Percentiles rank a stretch among this genome's conserved stretches.
phyloP scores from a whole-genome alignment of 2,329 filamentous ascomycete genomes.

The Thermothelomyces thermophilus region DNA sequence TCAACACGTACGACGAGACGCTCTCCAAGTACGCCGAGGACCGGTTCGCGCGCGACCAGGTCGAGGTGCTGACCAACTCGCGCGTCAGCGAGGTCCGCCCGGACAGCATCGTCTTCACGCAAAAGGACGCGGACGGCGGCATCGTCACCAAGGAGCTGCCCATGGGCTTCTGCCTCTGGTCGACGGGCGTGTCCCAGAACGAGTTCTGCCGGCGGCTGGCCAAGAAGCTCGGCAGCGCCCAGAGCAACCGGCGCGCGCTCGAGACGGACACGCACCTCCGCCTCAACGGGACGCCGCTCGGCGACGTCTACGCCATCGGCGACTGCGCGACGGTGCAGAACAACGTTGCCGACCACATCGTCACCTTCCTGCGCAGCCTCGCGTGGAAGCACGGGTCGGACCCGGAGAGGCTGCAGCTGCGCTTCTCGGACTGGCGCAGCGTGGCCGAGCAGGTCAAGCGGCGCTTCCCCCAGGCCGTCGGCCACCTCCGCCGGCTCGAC shows the following conservation, averaged over 20 bases:
- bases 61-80: constrained; percentile 87
- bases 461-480: constrained; percentile 83
- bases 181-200: constrained; percentile 86
- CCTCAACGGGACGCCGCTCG: constrained; percentile 78
- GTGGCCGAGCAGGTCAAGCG: constrained; percentile 79
- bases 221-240: constrained; percentile 64
- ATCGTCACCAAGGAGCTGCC: constrained; percentile 86
- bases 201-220: constrained; percentile 72
- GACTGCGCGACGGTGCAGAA: constrained; percentile 97
- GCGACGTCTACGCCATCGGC: constrained; percentile 93
- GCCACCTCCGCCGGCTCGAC: constrained; percentile 83
- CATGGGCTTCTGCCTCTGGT: constrained; percentile 96
- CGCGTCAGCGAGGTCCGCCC: constrained; percentile 80
- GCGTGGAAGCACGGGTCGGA: constrained; percentile 91
- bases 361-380: constrained; percentile 80
- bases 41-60: constrained; percentile 81
- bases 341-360: constrained; percentile 85
- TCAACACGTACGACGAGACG: constrained; percentile 97
- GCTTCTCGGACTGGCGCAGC: constrained; percentile 79
- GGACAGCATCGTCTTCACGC: constrained; percentile 84
- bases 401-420: constrained; percentile 78
- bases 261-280: constrained; percentile 94
- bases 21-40: constrained; percentile 88
- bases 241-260: constrained; percentile 84
- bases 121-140: constrained; percentile 67